Percentiles rank a stretch among this genome's conserved stretches.
Evolutionary conservation across 768 basidiomycete species (phyloP).

Genomic region (Cyclocybe aegerita): DNA sequence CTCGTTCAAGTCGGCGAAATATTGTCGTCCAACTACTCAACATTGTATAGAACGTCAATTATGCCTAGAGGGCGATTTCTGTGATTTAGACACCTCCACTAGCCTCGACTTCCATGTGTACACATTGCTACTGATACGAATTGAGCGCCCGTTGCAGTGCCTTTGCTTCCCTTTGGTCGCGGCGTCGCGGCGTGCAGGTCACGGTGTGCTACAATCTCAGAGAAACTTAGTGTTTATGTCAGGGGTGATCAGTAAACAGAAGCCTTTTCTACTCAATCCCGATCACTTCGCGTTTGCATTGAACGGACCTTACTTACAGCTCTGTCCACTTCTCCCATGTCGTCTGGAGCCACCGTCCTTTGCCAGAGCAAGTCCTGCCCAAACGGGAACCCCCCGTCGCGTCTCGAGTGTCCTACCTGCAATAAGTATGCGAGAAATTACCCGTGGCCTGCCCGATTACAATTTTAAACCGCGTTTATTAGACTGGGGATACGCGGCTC

Average conservation of each 20-base stretch:
- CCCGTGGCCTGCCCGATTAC: background rate
- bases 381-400: slow-evolving; percentile 82
- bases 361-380: slow-evolving; percentile 75
- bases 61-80: too few species aligned
- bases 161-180: too few species aligned
- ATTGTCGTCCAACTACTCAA: too few species aligned
- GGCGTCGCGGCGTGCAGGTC: too few species aligned
- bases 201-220: background rate
- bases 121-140: background rate
- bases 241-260: slow-evolving; percentile 15
- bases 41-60: too few species aligned
- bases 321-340: slow-evolving; percentile 11
- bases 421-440: slow-evolving; percentile 62
- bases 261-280: background rate
- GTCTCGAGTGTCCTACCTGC: slow-evolving; percentile 92
- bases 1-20: too few species aligned
- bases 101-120: background rate
- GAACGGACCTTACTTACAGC: background rate
- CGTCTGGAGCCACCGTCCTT: slow-evolving; percentile 26
- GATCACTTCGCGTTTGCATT: background rate
- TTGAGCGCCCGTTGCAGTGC: background rate
- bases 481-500: slow-evolving; percentile 83
- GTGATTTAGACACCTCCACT: too few species aligned
- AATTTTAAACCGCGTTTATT: slow-evolving; percentile 11
- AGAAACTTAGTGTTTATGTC: slow-evolving; percentile 9